Evolutionary conservation across 768 basidiomycete species (phyloP), one percentile per base, ranked within the genome.

Genomic region (Boletus speciosus): DNA sequence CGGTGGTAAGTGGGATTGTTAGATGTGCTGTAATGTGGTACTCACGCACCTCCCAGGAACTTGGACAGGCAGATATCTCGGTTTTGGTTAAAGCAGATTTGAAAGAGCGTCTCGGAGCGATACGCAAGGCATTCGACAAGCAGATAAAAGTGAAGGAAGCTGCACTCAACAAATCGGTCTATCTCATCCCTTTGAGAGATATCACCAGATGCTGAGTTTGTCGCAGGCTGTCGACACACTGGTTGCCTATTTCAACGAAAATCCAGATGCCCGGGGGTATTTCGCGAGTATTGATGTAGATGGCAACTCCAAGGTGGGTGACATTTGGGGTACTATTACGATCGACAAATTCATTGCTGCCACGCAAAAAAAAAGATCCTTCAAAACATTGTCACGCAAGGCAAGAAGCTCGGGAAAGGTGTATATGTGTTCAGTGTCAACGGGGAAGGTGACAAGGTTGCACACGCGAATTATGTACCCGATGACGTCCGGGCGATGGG

Each of bases 341-440:
- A 10, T 23, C 11, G 7, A 38, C n/a, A 29, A 27, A 21, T 53
- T 38, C 23, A 50, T 19, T 7, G 12, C 42, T 35, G 6, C 12
- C 25, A 5, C 8, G 11, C 21, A 41, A 53, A 47, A 42, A 47
- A 39, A 45, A 51, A 90, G 90, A 82, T 88, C 48, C 76, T 95
- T 43, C 88, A 90, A 70, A 81, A 78, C 41, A 76, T 92, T n/a
- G 76, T 86, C 21, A 73, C 81, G 16, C 85, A 89, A 62, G 89
- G 83, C n/a, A 92, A 85, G 73, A 86, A 88, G 63, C 77, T 93
- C 3, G 76, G 75, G 35, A 98, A 95, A 72, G 82, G 90, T 4
- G 79, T 90, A 19, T 98, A 98, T 71, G 82, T 98, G 15, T 89
- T 98, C 76, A 92, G 87, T 63, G 74, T 82, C 16, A 92, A 97